Base-by-base conservation (phyloP, 495 filamentous ascomycete genomes). In the Trichoderma orchidacearum region DNA sequence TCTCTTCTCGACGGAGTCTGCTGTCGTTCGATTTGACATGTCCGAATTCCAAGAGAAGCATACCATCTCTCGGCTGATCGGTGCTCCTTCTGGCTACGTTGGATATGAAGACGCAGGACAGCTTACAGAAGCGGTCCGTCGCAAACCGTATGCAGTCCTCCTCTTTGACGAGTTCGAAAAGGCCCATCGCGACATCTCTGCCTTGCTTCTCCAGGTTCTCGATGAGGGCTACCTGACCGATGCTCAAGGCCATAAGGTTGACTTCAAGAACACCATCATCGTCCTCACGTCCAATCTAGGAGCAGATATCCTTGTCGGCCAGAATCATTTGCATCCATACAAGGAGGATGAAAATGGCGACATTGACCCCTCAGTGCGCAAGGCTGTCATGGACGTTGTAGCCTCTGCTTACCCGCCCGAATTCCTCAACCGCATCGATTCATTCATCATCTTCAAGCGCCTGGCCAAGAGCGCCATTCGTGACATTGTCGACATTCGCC, bases 101-200 rank as follows among this genome's bases (percentile, higher is more conserved):
- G 93, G 93, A 8, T 98, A 98, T 65, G 93, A 98, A 34, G 93
- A 98, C 67, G 90, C 92, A 18, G 93, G 93, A 7, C 93, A 98
- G 68, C 79, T 98, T 6, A 97, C 93, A 1, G 93, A 98, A 67
- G 93, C 93, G 18, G 90, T 98, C 2, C 79, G 93, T 50, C 81
- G 93, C 53, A 98, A 97, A 66, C 93, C 93, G 1, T 97, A 98
- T 62, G 93, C 93, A 1, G 87, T 98, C 5, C 73, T 98, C 0
- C 75, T 98, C 1, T 95, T 98, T 60, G 93, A 98, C 70, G 93
- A 97, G 63, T 98, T 96, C 64, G 92, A 97, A 67, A 96, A 98
- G 66, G 92, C 92, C 2, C 92, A 97, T 65, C 84, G 87, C 23
- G 93, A 98, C 65, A 96, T 97, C 59, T 93, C 89, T 2, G 84